Conservation (phyloP, 345 rosid species). For the Noccaea bulbosa region DNA sequence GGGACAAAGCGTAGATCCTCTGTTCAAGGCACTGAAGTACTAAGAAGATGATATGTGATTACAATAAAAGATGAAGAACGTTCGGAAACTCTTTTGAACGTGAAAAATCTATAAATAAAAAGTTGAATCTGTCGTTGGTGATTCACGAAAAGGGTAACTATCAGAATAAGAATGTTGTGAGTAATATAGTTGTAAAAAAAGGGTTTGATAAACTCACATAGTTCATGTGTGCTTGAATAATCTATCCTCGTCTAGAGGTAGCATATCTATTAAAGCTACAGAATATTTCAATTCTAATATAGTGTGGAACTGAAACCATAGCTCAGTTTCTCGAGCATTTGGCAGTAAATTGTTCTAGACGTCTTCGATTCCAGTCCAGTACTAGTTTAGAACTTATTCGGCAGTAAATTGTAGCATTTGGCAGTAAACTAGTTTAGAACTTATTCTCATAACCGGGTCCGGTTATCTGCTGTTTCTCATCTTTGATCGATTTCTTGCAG, state of each 20-base stretch:
- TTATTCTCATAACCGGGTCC: no score
- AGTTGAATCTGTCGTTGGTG: not conserved
- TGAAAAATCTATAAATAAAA: not conserved
- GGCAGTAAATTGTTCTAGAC: no score
- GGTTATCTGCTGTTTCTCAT: no score
- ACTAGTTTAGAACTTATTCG: no score
- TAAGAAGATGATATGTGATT: slow-evolving; percentile 13
- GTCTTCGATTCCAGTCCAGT: no score
- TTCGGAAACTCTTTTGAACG: not conserved
- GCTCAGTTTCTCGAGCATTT: no score
- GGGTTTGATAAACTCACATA: not conserved
- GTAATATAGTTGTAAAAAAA: not conserved
- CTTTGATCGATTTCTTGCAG: no score
- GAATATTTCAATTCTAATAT: not conserved
- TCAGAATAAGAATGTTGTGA: not conserved
- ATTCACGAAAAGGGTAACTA: not conserved
- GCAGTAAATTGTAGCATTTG: no score
- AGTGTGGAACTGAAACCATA: not conserved
- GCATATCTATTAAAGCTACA: slow-evolving; percentile 1
- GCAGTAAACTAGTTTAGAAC: no score
- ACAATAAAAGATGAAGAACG: not conserved
- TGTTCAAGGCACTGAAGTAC: slow-evolving; percentile 63
- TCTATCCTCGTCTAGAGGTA: not conserved
- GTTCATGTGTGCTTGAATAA: not conserved
- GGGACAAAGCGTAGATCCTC: slow-evolving; percentile 68